These are phyloP conservation scores for Vigna angularis DNA, from an alignment of 306 rosid genomes.

Conservation along the genomic window DNA sequence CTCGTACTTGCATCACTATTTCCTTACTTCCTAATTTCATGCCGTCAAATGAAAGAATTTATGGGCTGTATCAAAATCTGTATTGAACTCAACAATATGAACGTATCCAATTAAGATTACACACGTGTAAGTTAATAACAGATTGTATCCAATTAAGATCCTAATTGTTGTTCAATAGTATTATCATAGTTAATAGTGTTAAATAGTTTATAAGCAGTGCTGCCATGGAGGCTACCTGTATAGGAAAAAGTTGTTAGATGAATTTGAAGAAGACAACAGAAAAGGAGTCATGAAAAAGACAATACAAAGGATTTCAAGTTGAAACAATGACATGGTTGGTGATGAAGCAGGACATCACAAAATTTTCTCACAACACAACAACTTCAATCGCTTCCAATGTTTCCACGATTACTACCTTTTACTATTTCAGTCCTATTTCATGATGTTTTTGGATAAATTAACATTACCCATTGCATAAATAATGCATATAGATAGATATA, in stretches of 20 bases:
- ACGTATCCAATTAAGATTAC: too few species aligned
- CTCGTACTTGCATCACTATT: too few species aligned
- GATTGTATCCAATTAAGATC: background rate
- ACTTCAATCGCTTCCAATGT: too few species aligned
- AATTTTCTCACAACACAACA: too few species aligned
- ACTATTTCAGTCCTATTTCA: too few species aligned
- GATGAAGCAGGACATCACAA: too few species aligned
- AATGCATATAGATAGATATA: too few species aligned
- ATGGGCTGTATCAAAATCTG: background rate
- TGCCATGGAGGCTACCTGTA: background rate
- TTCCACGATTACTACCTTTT: too few species aligned
- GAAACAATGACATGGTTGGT: background rate
- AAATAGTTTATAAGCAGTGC: background rate
- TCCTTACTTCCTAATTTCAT: too few species aligned
- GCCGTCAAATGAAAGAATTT: background rate
- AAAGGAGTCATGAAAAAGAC: background rate
- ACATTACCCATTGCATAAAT: too few species aligned
- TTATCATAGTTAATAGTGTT: background rate
- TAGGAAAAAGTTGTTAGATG: background rate
- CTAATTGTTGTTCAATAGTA: background rate
- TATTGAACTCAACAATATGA: background rate
- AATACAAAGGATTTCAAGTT: background rate
- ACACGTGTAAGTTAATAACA: background rate
- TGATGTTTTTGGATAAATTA: too few species aligned
- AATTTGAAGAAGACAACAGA: background rate